Percentiles rank a stretch among this genome's conserved stretches.
Evolutionary conservation across 306 rosid genomes (phyloP).

Genomic region (Mucuna pruriens): DNA sequence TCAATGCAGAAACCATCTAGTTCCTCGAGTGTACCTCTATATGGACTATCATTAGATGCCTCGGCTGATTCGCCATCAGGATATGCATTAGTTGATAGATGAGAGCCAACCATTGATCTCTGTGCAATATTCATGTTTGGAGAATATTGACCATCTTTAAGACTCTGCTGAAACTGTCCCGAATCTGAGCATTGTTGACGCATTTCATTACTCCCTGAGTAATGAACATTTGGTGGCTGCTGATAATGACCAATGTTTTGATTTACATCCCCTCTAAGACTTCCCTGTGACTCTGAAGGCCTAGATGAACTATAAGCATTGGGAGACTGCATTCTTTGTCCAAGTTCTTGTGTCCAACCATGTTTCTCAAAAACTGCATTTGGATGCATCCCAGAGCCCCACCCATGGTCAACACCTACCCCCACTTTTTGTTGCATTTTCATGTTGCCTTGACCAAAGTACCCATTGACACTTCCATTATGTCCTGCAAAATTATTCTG

Average conservation of each 20-base stretch:
- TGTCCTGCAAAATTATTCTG: background rate
- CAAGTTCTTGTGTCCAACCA: conserved; percentile 36
- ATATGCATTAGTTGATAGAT: conserved; percentile 35
- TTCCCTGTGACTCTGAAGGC: conserved; percentile 45
- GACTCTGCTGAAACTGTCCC: conserved; percentile 52
- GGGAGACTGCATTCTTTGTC: conserved; percentile 39
- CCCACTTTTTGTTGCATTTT: conserved; percentile 38
- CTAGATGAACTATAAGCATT: conserved; percentile 35
- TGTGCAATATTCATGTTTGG: conserved; percentile 43
- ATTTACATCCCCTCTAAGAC: conserved; percentile 13
- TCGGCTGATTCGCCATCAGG: conserved; percentile 41
- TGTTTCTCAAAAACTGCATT: conserved; percentile 32
- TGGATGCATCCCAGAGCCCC: conserved; percentile 23
- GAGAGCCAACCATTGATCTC: conserved; percentile 43
- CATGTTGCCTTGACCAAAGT: conserved; percentile 6
- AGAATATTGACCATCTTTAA: conserved; percentile 29
- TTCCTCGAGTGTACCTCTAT: conserved; percentile 59
- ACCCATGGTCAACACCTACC: conserved; percentile 17
- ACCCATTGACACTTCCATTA: background rate
- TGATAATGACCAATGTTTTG: conserved; percentile 37
- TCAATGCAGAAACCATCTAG: conserved; percentile 64
- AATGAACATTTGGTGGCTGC: conserved; percentile 34
- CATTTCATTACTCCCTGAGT: conserved; percentile 26
- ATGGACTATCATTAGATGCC: conserved; percentile 38
- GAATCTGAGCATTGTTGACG: conserved; percentile 39